These are phyloP conservation scores for Solanum pimpinellifolium DNA, from an alignment of 257 asterid species.

Conservation along the genomic window DNA sequence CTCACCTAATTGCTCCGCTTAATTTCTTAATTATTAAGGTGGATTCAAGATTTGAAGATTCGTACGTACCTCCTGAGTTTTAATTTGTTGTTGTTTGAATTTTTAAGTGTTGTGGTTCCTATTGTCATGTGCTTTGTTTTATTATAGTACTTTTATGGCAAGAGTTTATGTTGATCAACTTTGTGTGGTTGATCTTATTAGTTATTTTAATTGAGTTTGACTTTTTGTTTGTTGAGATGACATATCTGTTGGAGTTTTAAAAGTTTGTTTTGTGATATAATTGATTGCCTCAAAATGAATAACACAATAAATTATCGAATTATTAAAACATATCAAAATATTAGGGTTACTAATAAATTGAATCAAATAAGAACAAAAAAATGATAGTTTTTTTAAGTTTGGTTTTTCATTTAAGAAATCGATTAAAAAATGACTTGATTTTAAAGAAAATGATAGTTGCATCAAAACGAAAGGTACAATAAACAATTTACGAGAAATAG, in stretches of 20 bases:
- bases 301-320: background rate
- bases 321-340: background rate
- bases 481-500: fast-evolving
- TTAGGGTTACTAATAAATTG: background rate
- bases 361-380: no score
- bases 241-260: background rate
- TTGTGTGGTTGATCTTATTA: background rate
- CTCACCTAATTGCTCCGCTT: background rate
- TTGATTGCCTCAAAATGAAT: background rate
- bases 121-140: background rate
- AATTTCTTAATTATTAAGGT: background rate
- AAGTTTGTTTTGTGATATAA: background rate
- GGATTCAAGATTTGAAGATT: background rate
- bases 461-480: no score
- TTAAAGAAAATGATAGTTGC: no score
- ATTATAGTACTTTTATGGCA: background rate
- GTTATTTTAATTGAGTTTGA: background rate
- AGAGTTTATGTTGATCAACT: background rate
- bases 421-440: background rate
- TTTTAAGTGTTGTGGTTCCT: background rate
- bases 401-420: background rate
- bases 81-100: background rate
- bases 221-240: background rate
- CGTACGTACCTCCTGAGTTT: background rate
- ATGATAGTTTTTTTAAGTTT: background rate